These are phyloP conservation scores for Ogataea thermomethanolica DNA, from an alignment of 805 yeast species.

Conservation along the genomic window DNA sequence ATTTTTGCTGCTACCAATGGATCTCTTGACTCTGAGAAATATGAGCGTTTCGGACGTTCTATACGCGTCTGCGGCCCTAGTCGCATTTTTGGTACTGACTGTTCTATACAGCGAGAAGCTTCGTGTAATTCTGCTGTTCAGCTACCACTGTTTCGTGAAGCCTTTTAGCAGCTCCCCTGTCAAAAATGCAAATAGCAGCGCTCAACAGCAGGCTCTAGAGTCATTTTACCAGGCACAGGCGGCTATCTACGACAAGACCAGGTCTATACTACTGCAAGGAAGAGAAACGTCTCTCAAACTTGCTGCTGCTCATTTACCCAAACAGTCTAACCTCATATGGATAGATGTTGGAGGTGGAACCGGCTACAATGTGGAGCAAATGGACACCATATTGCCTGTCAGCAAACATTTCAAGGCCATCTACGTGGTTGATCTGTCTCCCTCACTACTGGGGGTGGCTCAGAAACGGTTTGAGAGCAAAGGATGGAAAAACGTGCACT, in stretches of 20 bases:
- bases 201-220: conserved; percentile 63
- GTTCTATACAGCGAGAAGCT: conserved; percentile 11
- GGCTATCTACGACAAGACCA: conserved; percentile 68
- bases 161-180: conserved; percentile 43
- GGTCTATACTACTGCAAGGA: conserved; percentile 65
- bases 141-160: conserved; percentile 55
- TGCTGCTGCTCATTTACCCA: conserved; percentile 53
- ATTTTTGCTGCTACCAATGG: conserved; percentile 4
- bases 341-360: conserved; percentile 86
- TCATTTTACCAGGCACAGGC: conserved; percentile 76
- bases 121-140: conserved; percentile 28
- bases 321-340: conserved; percentile 54
- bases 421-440: conserved; percentile 71
- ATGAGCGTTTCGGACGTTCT: neutral
- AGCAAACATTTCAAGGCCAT: conserved; percentile 55
- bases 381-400: conserved; percentile 55
- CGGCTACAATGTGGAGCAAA: conserved; percentile 74
- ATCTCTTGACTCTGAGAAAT: too few relatives aligned
- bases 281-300: conserved; percentile 59
- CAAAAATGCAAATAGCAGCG: conserved; percentile 23
- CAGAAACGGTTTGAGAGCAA: conserved; percentile 47
- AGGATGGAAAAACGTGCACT: conserved; percentile 59
- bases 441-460: conserved; percentile 74
- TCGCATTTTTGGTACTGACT: conserved; percentile 2
- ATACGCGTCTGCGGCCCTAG: conserved; percentile 1